Base-by-base conservation (phyloP, 176 grass and related monocot genomes). In the Ensete ventricosum region DNA sequence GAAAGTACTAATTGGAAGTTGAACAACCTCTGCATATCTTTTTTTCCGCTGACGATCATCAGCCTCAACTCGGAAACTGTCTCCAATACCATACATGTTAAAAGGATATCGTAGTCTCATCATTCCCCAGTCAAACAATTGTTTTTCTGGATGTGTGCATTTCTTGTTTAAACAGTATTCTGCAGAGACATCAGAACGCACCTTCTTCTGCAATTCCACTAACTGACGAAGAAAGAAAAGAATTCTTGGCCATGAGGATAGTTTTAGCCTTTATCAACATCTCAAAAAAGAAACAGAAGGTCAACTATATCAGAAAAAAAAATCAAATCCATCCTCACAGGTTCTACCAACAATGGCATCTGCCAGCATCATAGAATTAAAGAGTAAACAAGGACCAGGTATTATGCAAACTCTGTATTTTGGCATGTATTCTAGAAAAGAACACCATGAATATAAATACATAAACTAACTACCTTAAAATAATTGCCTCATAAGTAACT, bases 101-200 rank as follows among this genome's bases (percentile, higher is more conserved):
- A 81, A 93, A 82, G 95, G 88, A 82, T 93, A 89, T 67, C 70
- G 81, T 75, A 94, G 77, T 59, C 88, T 84, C 95, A 94, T 99
- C 90, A 94, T 89, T 74, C 95, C 91, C 95, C 95, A 99, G 65
- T 99, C 95, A 87, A 87, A 99, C 60, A 99, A 81, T 76, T 91
- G 95, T 50, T 66, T 91, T 55, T 99, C 91, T 52, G 95, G 95
- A 77, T 89, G 67, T 55, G 86, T 87, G 82, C 95, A 94, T 84
- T 89, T 91, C 67, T 91, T 83, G 51, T 88, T 83, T 81, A 99
- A 77, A 88, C 88, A 91, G 67, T 91, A 94, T 82, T 99, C 95
- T 69, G 82, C 79, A 74, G 77, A 86, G 29, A 99, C 75, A 76
- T 94, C 88, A 11, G 88, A 82, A 26, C 90, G 86, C 49, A 99